These are phyloP conservation scores for Pestalotiopsis fici DNA, from an alignment of 2,329 filamentous ascomycete species.

Conservation along the genomic window DNA sequence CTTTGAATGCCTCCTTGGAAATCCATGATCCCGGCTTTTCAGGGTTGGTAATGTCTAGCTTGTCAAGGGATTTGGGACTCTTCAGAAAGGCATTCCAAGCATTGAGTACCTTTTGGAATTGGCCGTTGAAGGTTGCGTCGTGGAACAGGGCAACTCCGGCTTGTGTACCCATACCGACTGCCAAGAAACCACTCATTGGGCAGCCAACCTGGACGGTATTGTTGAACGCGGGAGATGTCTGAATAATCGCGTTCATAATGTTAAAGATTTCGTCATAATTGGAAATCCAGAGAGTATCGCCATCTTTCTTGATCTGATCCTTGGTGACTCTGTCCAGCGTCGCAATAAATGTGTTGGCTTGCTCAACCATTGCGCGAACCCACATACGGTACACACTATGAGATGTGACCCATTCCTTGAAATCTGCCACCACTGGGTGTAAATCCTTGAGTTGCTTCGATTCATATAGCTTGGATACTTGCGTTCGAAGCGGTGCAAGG, in stretches of 20 bases:
- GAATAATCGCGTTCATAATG: not conserved
- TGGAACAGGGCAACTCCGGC: not conserved
- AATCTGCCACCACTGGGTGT: not conserved
- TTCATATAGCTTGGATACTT: not conserved
- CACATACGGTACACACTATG: not conserved
- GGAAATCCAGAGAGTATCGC: not conserved
- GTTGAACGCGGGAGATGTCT: not conserved
- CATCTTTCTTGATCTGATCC: not conserved
- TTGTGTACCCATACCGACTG: not conserved
- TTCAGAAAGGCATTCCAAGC: not conserved
- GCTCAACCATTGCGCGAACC: not conserved
- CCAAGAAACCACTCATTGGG: not conserved
- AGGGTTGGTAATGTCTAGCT: not conserved
- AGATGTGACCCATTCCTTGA: not conserved
- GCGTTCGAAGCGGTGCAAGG: not conserved
- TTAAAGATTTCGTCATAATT: not conserved
- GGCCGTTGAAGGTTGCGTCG: not conserved
- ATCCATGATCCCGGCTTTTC: not conserved
- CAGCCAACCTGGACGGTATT: not conserved
- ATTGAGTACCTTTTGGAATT: not conserved
- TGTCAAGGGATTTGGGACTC: not conserved
- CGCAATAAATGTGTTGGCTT: not conserved
- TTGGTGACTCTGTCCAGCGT: not conserved
- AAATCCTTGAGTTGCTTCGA: not conserved
- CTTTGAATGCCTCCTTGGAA: not conserved